Base-by-base conservation (phyloP, 2,329 filamentous ascomycete species). In the Xylariaceae sp. region DNA sequence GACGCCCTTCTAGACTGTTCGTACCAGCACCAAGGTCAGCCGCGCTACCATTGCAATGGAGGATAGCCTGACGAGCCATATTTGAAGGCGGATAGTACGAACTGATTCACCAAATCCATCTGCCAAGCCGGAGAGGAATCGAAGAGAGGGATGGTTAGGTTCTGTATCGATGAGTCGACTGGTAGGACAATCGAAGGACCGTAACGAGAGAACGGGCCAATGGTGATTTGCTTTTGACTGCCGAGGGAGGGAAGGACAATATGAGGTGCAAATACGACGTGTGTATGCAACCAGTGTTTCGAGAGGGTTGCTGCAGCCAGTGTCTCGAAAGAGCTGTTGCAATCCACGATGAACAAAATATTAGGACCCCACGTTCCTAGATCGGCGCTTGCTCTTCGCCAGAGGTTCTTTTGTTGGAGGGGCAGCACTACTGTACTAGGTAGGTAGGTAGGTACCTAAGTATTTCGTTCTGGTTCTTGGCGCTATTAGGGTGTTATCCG, bases 1-100 rank as follows among this genome's bases (percentile, higher is more conserved):
- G 79, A 55, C 93, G 86, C 64, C 92, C 91, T 76, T 93, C 89
- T 65, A 96, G 79, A 74, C 90, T 95, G 62, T 59, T 50, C 21
- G 48, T 37, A 27, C 48, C 25, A 20, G 55, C 53, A 41, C 61
- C 54, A 49, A 59, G 51, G 57, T 71, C 57, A 71, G 67, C 58
- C 56, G 64, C 60, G 48, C 34, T 46, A 34, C 25, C 40, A 39
- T 43, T 20, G 34, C n/a, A 43, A 16, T 29, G 20, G 44, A 41
- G 11, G 14, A 19, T 12, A 20, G n/a, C 29, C 29, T 20, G 7
- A 37, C 35, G 33, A 46, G 22, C 35, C 12, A 19, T 21, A 29
- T 42, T 32, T 20, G 12, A 17, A 20, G 25, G 22, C 17, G 25
- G 33, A 41, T 52, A 53, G 45, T 40, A 72, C 72, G 55, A 56